A percentile compares a stretch with the other conserved stretches of the same genome.
Conservation (phyloP, 805 yeast genomes). For the Cyberlindnera xylosilytica region DNA sequence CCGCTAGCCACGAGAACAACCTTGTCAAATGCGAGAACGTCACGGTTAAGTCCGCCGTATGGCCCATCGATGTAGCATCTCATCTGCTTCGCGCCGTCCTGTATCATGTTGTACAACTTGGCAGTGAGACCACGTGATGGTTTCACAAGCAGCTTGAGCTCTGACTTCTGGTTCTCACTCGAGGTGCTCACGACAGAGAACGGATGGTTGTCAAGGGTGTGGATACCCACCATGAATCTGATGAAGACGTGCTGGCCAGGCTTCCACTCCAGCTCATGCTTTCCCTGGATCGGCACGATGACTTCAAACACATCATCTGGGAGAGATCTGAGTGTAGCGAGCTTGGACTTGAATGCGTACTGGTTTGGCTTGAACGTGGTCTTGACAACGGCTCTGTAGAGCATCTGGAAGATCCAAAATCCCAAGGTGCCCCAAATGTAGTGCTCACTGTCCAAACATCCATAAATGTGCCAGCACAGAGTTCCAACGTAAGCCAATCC, state of each 20-base stretch:
- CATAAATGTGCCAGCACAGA: conserved; percentile 43
- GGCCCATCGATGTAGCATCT: conserved; percentile 52
- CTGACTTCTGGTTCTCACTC: conserved; percentile 22
- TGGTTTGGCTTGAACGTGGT: conserved; percentile 44
- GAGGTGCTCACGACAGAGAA: conserved; percentile 46
- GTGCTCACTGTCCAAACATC: conserved; percentile 33
- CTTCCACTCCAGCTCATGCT: conserved; percentile 39
- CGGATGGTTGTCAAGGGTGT: conserved; percentile 52
- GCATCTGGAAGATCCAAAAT: conserved; percentile 47
- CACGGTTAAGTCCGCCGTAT: conserved; percentile 51
- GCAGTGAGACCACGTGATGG: conserved; percentile 47
- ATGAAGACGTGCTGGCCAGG: conserved; percentile 57
- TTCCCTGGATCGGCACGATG: conserved; percentile 23
- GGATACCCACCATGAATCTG: conserved; percentile 39
- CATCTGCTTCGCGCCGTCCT: conserved; percentile 26
- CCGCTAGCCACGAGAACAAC: conserved; percentile 44
- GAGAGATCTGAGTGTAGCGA: conserved; percentile 31
- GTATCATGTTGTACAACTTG: conserved; percentile 28
- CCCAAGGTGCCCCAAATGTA: conserved; percentile 51
- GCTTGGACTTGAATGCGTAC: conserved; percentile 37
- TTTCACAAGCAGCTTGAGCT: conserved; percentile 42
- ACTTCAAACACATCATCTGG: conserved; percentile 33
- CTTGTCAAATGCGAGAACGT: conserved; percentile 42
- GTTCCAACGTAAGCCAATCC: conserved; percentile 48
- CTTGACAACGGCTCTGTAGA: conserved; percentile 44